Evolutionary conservation across 108 stramenopile genomes (phyloP), one percentile per base, ranked within the genome.

Genomic region (Cyclotella cryptica): DNA sequence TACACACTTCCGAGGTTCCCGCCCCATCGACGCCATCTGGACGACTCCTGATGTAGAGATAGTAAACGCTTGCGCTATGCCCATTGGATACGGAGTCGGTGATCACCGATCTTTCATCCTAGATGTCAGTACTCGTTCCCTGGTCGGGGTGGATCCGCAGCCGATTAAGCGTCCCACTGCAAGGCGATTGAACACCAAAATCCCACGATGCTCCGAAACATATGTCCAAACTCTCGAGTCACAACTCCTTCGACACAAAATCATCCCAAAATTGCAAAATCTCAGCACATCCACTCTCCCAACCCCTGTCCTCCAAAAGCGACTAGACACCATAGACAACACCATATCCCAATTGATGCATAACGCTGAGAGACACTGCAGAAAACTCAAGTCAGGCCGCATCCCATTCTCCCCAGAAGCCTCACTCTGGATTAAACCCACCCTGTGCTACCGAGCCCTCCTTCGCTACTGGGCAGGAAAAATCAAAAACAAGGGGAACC

Each of bases 381-480:
- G 75, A 26, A 68, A 69, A 67, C 19, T 68, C 15, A 68, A 44
- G 30, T 45, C 19, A 8, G 66, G 75, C 14, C 9, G 43, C 19
- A 70, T 76, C 17, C 68, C 67, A 10, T 76, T 68, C 67, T 76
- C 75, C 24, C 75, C 75, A 3, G 54, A 75, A 42, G 46, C 67
- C 18, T 15, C 67, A 7, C 27, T 75, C n/a, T 75, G 74, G 74
- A 52, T 68, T 17, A 26, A 43, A 29, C 17, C 65, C 13, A 24
- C 5, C 12, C 52, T 67, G 17, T 45, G 19, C 2, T 75, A 72
- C 41, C 11, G 10, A 13, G 21, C 58, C 13, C 58, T 72, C 49
- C 58, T 72, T 6, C 14, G 71, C 1, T 30, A 29, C 40, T 14
- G 18, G 29, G 44, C 10, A 18, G 71, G 71, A 0, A 43, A 60